These are phyloP conservation scores for Pistacia vera DNA, from an alignment of 345 rosid genomes.

Conservation along the genomic window DNA sequence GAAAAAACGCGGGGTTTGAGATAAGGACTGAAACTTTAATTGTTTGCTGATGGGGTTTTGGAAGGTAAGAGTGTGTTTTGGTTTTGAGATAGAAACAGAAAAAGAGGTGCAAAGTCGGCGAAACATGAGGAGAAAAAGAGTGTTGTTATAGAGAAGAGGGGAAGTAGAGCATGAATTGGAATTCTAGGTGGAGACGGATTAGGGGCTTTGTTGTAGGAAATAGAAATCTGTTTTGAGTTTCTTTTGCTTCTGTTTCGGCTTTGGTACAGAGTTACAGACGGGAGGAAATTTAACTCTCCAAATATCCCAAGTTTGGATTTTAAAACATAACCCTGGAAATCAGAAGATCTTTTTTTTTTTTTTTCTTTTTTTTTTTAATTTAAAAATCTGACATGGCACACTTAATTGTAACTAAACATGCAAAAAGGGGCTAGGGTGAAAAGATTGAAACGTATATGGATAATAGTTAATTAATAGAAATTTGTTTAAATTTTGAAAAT, in stretches of 20 bases:
- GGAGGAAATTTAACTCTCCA: no score
- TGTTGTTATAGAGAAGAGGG: background rate
- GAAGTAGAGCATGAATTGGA: background rate
- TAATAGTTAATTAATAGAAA: no score
- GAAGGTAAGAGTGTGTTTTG: constrained; percentile 1
- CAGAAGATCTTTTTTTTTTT: no score
- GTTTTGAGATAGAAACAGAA: constrained; percentile 31
- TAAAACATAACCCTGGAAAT: no score
- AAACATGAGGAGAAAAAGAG: constrained; percentile 39
- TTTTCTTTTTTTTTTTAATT: no score
- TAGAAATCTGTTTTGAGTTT: background rate
- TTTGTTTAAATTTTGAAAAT: no score
- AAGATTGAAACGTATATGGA: no score
- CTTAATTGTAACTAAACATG: no score
- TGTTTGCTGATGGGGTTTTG: constrained; percentile 11
- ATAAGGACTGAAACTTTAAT: background rate
- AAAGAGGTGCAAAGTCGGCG: constrained; percentile 46
- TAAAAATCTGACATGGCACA: no score
- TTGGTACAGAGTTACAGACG: background rate
- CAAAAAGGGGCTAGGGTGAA: no score
- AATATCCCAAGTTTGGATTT: no score
- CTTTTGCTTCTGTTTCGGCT: background rate
- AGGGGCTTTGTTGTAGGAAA: background rate
- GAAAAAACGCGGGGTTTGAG: constrained; percentile 22
- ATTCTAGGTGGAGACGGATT: background rate